Conservation (phyloP, 495 filamentous ascomycete species). For the Astrothelium subdiscretum region DNA sequence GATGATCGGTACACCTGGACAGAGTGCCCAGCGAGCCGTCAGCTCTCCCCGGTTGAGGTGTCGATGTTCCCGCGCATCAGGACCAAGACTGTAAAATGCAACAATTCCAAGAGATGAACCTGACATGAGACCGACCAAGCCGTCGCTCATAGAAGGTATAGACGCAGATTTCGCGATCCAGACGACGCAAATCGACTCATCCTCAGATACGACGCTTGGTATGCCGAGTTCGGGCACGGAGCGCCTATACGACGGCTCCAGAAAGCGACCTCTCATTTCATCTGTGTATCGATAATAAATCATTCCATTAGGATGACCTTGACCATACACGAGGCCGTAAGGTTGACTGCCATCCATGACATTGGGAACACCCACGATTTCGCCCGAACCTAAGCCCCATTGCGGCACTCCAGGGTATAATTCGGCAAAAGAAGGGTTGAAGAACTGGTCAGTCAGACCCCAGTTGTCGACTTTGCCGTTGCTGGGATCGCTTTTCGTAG, state of each 20-base stretch:
- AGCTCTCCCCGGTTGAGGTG: conserved; percentile 56
- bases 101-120: conserved; percentile 84
- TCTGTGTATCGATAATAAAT: conserved; percentile 60
- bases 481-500: conserved; percentile 63
- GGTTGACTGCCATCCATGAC: conserved; percentile 79
- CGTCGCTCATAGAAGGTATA: conserved; percentile 60
- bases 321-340: conserved; percentile 72
- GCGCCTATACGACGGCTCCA: conserved; percentile 42
- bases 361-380: conserved; percentile 65
- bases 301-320: conserved; percentile 70
- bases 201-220: conserved; percentile 50
- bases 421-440: conserved; percentile 65
- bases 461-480: conserved; percentile 70
- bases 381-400: conserved; percentile 67
- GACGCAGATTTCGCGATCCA: conserved; percentile 83
- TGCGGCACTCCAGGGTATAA: conserved; percentile 58
- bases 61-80: conserved; percentile 50
- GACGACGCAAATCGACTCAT: conserved; percentile 57
- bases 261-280: conserved; percentile 69
- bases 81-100: conserved; percentile 66
- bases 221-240: conserved; percentile 51
- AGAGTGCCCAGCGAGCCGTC: conserved; percentile 76
- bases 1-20: conserved; percentile 87
- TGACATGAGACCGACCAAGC: conserved; percentile 66
- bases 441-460: conserved; percentile 64